phyloP scores from a whole-genome alignment of 257 asterid genomes.

The Petunia axillaris region DNA sequence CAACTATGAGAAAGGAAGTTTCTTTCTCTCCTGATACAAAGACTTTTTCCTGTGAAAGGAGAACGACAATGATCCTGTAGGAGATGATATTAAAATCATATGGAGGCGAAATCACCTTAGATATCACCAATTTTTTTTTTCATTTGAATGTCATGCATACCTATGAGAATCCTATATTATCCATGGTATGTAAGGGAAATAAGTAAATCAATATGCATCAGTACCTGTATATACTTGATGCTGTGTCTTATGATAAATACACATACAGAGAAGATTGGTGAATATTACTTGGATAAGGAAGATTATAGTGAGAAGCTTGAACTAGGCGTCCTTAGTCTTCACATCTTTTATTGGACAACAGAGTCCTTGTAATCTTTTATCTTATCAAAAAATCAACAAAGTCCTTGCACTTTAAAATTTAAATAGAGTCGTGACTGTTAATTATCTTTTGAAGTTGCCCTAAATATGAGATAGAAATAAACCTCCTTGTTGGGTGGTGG shows the following conservation, averaged over 20 bases:
- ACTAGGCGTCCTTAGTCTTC: neutral
- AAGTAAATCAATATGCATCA: neutral
- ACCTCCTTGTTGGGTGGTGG: conserved; percentile 15
- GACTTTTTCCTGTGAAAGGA: neutral
- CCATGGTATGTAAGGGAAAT: neutral
- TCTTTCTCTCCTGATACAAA: neutral
- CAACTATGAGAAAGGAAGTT: neutral
- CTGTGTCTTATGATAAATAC: neutral
- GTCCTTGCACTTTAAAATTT: neutral
- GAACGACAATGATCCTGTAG: neutral
- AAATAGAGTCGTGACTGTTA: neutral
- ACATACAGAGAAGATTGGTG: neutral
- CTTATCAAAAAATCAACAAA: neutral
- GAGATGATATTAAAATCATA: neutral
- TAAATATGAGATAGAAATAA: neutral
- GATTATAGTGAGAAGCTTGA: conserved; percentile 14
- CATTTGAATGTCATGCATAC: conserved; percentile 10
- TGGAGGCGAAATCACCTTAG: conserved; percentile 6
- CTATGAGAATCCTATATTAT: neutral
- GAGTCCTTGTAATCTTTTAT: neutral
- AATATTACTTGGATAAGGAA: neutral
- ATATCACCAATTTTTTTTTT: neutral
- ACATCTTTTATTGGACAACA: neutral
- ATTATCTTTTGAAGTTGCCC: neutral
- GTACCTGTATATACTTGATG: neutral